Percentiles rank a stretch among this genome's conserved stretches.
Evolutionary conservation across 257 asterid species (phyloP).

Genomic region (Cynanchum wilfordii): DNA sequence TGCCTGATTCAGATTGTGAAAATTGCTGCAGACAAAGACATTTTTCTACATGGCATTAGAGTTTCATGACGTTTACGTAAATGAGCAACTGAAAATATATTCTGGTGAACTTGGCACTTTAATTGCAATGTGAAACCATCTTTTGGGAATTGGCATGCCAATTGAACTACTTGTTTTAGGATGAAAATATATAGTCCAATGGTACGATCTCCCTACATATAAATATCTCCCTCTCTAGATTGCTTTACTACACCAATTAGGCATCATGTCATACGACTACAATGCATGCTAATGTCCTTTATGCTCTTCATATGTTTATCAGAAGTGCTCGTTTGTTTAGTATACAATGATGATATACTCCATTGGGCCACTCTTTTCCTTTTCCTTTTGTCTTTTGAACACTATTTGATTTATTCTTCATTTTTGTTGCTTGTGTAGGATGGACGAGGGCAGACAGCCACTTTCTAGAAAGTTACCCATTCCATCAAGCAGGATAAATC

Average conservation of each 20-base stretch:
- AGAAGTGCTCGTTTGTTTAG: not conserved
- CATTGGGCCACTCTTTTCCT: not conserved
- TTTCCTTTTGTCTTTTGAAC: not conserved
- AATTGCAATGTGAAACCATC: not conserved
- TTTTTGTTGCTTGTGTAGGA: constrained; percentile 42
- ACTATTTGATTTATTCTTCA: not conserved
- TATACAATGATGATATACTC: not conserved
- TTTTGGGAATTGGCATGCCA: not conserved
- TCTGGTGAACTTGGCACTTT: not conserved
- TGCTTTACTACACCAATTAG: not conserved
- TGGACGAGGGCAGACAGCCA: constrained; percentile 98
- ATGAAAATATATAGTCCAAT: not conserved
- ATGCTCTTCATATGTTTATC: not conserved
- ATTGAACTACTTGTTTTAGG: not conserved
- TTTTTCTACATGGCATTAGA: not conserved
- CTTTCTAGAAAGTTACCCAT: constrained; percentile 85
- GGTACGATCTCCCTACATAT: not conserved
- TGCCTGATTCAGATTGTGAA: not conserved
- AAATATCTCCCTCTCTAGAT: not conserved
- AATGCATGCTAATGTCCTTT: not conserved
- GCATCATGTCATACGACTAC: constrained; percentile 6
- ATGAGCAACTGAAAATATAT: not conserved
- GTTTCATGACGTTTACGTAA: not conserved
- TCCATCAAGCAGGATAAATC: constrained; percentile 87
- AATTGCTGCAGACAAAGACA: not conserved